Evolutionary conservation across 208 protist genomes (phyloP).

Genomic region (Willaertia magna): DNA sequence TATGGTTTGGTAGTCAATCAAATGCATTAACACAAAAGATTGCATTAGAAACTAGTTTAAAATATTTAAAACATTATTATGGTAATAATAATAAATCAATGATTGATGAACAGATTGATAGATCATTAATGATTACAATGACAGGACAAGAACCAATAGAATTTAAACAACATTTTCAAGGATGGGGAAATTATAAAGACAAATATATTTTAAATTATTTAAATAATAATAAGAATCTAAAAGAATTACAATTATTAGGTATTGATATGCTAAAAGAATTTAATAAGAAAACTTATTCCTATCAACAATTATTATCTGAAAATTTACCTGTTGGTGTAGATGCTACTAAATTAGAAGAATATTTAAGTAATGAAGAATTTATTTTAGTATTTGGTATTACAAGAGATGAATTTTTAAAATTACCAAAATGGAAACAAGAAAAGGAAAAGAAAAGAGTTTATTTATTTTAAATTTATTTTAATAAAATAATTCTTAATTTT

Average conservation of each 20-base stretch:
- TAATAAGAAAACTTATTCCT: not conserved
- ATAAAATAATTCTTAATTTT: too few species aligned
- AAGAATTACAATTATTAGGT: not conserved
- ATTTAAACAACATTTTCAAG: not conserved
- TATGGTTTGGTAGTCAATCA: not conserved
- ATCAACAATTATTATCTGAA: not conserved
- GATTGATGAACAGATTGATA: not conserved
- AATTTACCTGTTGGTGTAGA: not conserved
- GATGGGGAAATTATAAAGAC: not conserved
- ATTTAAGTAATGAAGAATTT: not conserved
- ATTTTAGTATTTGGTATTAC: not conserved
- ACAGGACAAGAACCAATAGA: not conserved
- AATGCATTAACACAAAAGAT: not conserved
- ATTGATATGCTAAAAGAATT: not conserved
- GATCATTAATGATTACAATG: not conserved
- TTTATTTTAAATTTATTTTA: not conserved
- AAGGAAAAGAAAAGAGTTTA: not conserved
- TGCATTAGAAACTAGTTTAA: not conserved
- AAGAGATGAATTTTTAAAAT: not conserved
- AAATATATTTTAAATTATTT: not conserved
- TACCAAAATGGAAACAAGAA: slow-evolving; percentile 4
- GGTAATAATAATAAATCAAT: not conserved
- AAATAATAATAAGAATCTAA: not conserved
- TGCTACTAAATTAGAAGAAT: not conserved
- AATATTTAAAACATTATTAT: not conserved